phyloP scores from a whole-genome alignment of 345 rosid genomes.

The Pistacia atlantica region DNA sequence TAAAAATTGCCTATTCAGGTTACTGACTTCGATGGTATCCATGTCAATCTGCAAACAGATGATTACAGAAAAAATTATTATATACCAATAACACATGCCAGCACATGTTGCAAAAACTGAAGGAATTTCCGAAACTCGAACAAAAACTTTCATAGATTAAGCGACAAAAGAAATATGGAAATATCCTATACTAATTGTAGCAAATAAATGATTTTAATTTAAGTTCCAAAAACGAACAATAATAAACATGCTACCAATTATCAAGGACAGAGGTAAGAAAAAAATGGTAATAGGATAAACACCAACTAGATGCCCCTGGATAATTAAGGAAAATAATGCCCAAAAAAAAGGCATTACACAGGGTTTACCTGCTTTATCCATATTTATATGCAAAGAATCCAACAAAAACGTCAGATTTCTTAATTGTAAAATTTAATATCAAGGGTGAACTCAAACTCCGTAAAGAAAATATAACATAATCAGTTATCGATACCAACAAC shows the following conservation, averaged over 20 bases:
- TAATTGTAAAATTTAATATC: not conserved
- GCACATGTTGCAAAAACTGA: not conserved
- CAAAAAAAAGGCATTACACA: not conserved
- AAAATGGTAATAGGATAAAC: not conserved
- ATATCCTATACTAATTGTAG: not conserved
- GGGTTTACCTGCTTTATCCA: not conserved
- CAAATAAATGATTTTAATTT: conserved; percentile 3
- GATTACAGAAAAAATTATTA: not conserved
- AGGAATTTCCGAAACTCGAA: not conserved
- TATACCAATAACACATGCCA: not conserved
- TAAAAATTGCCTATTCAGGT: conserved; percentile 93
- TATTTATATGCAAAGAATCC: not conserved
- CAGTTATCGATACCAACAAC: not conserved
- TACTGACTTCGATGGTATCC: conserved; percentile 99
- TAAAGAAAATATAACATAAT: not conserved
- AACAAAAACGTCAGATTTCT: conserved; percentile 1
- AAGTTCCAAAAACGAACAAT: not conserved
- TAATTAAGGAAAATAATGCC: not conserved
- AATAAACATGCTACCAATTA: not conserved
- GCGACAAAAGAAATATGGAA: not conserved
- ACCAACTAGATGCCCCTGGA: not conserved
- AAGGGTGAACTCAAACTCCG: not conserved
- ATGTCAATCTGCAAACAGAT: conserved; percentile 79
- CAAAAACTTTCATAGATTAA: too few relatives aligned
- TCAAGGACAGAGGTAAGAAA: not conserved